Base-by-base conservation (phyloP, 495 filamentous ascomycete genomes). In the Halenospora varia region DNA sequence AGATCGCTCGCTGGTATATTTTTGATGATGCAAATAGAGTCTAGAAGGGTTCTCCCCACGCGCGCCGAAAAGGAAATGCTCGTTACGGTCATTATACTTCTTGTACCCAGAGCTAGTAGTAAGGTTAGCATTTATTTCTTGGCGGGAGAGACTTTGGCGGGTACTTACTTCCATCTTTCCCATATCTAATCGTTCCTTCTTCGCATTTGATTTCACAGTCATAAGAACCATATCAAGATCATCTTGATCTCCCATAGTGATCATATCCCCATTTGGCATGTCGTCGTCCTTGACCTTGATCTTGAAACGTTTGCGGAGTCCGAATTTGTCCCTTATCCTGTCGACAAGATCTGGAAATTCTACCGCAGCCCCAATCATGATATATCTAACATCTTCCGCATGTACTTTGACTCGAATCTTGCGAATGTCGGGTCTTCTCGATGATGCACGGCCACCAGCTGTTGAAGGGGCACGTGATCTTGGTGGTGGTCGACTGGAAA, bases 241-340 rank as follows among this genome's bases (percentile, higher is more conserved):
- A 66, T 98, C 94, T 71, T 96, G 88, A 72, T 98, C 94, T 25
- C 88, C 90, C 84, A 98, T 86, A 11, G 91, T 96, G 70, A 98
- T 93, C 87, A 96, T 89, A 66, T 96, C 94, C 6, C 87, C 87
- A 61, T 89, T 83, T 15, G 77, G 76, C 35, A 70, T 59, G 68
- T 96, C 92, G 51, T 90, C 87, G 52, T 90, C 88, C 68, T 83
- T 85, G 65, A 96, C 84, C 77, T 89, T 91, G 70, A 96, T 85
- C 78, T 88, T 92, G 67, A 93, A 81, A 47, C 80, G 76, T 39
- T 78, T 75, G 51, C 76, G 72, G 51, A 96, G 73, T 23, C 81
- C 83, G 60, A 97, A 96, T 73, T 98, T 98, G 51, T 88, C 85
- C 48, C 87, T 78, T 56, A 98, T 87, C 51, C 81, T 82, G 42